Conservation (phyloP, 2,329 filamentous ascomycete genomes). For the Allantophomopsis cytisporea region DNA sequence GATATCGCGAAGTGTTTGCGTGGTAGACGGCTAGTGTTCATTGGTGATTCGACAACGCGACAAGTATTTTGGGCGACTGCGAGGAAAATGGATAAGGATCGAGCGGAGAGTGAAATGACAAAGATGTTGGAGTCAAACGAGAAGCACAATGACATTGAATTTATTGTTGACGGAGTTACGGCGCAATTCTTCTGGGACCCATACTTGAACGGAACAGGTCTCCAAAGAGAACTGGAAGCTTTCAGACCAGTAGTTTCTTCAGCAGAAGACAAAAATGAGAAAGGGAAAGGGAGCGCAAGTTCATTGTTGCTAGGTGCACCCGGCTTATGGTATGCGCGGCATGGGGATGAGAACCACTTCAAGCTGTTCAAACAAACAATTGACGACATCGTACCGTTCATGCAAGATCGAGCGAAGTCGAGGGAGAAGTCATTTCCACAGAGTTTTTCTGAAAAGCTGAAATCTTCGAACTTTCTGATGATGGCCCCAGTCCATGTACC, state of each 20-base stretch:
- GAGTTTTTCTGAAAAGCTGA: neutral
- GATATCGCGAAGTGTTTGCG: constrained; percentile 38
- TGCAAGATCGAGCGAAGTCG: constrained; percentile 17
- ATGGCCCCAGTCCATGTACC: constrained; percentile 20
- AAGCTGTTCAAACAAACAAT: constrained; percentile 30
- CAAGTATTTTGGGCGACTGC: constrained; percentile 46
- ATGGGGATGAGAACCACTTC: constrained; percentile 30
- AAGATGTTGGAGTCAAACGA: constrained; percentile 19
- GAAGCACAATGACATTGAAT: constrained; percentile 30
- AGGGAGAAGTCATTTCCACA: constrained; percentile 2
- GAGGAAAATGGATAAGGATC: constrained; percentile 28
- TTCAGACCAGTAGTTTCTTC: constrained; percentile 16
- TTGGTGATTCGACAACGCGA: constrained; percentile 45
- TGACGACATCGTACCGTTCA: constrained; percentile 26
- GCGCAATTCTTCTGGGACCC: constrained; percentile 51
- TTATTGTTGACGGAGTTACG: constrained; percentile 27
- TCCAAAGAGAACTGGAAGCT: constrained; percentile 25
- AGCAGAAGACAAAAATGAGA: constrained; percentile 6
- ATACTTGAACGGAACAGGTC: constrained; percentile 35
- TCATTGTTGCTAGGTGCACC: constrained; percentile 37
- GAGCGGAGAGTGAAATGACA: constrained; percentile 21
- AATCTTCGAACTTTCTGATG: constrained; percentile 14
- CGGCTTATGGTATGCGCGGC: constrained; percentile 39
- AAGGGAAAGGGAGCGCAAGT: constrained; percentile 21
- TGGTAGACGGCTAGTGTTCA: constrained; percentile 38